A percentile compares a stretch with the other conserved stretches of the same genome.
phyloP scores from a whole-genome alignment of 192 early-diverging fungal species.

The Umbelopsis isabellina region DNA sequence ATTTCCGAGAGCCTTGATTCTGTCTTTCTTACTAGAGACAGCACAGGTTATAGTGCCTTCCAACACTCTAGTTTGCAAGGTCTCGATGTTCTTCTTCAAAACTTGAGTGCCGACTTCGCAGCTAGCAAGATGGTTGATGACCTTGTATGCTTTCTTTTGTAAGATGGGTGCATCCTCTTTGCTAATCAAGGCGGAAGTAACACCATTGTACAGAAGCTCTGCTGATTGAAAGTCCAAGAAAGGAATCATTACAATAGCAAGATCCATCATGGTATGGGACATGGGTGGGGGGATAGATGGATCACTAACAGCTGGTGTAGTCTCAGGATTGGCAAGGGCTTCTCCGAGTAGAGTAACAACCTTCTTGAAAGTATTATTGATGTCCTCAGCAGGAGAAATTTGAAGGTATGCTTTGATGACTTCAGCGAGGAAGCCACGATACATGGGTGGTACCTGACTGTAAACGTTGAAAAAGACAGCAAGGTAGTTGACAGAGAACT shows the following conservation, averaged over 20 bases:
- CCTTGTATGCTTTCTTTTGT: constrained; percentile 97
- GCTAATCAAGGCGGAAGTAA: constrained; percentile 55
- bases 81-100: constrained; percentile 53
- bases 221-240: constrained; percentile 73
- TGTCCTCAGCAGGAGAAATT: constrained; percentile 62
- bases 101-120: constrained; percentile 52
- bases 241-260: constrained; percentile 73
- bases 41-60: constrained; percentile 70
- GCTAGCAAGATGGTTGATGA: constrained; percentile 63
- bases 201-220: constrained; percentile 58
- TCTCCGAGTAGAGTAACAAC: constrained; percentile 63
- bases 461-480: constrained; percentile 82
- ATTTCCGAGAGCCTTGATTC: constrained; percentile 69
- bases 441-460: constrained; percentile 63
- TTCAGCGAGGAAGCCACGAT: constrained; percentile 68
- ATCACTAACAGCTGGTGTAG: constrained; percentile 49
- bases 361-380: constrained; percentile 67
- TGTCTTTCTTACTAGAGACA: constrained; percentile 77
- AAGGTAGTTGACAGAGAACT: constrained; percentile 71
- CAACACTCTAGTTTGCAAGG: constrained; percentile 68
- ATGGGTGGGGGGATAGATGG: constrained; percentile 65
- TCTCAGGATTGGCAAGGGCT: constrained; percentile 57
- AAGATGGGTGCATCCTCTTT: constrained; percentile 70
- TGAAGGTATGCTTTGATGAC: constrained; percentile 70
- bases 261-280: constrained; percentile 88